Evolutionary conservation across 345 rosid genomes (phyloP).

Genomic region (Camelina sativa): DNA sequence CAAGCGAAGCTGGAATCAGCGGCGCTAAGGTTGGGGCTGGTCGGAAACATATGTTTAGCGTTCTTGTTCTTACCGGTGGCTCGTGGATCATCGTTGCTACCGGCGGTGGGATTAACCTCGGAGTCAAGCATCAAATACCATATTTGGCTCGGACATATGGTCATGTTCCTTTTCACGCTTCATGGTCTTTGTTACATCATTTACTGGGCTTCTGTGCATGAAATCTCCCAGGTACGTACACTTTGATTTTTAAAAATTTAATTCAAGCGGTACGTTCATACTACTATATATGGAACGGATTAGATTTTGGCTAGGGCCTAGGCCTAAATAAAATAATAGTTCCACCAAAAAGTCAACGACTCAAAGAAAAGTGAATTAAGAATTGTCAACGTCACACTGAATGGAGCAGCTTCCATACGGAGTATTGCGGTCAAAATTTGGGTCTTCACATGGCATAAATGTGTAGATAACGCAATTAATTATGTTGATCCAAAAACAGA

Average conservation of each 20-base stretch:
- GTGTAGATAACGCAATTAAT: constrained; percentile 15
- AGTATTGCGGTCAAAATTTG: constrained; percentile 8
- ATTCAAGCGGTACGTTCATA: background rate
- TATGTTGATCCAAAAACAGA: background rate
- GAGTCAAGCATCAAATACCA: constrained; percentile 92
- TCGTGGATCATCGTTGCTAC: constrained; percentile 76
- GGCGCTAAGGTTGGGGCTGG: constrained; percentile 53
- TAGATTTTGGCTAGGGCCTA: constrained; percentile 8
- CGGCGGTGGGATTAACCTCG: constrained; percentile 69
- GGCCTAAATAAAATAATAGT: background rate
- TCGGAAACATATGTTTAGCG: constrained; percentile 68
- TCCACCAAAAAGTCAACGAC: constrained; percentile 20
- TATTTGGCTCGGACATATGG: constrained; percentile 84
- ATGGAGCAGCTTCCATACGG: constrained; percentile 19
- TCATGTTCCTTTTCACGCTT: constrained; percentile 60
- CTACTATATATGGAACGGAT: background rate
- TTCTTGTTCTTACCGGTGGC: constrained; percentile 84
- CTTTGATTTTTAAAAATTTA: background rate
- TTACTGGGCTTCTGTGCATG: constrained; percentile 49
- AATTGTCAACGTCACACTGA: constrained; percentile 29
- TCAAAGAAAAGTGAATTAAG: background rate
- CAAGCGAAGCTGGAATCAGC: constrained; percentile 48
- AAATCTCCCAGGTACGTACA: constrained; percentile 60
- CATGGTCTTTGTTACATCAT: constrained; percentile 68
- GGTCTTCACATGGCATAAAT: constrained; percentile 5